A percentile compares a stretch with the other conserved stretches of the same genome.
Conservation (phyloP, 352 stramenopile genomes). For the Pythium biforme region DNA sequence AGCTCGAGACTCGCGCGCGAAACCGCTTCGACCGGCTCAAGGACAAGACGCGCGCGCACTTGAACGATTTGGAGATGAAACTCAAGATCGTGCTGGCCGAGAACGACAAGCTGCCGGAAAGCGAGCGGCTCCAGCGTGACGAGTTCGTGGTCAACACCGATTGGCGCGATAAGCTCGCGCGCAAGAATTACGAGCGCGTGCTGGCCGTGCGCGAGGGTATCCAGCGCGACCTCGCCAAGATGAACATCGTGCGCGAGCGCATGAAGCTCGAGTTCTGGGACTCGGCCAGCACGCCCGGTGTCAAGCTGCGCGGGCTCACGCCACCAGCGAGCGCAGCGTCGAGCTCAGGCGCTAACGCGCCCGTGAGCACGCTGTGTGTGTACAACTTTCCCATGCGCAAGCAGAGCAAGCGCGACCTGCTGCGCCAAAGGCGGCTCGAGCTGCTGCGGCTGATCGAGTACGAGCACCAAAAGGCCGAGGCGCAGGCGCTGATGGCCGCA, state of each 20-base stretch:
- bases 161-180: constrained; percentile 57
- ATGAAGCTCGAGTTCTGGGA: constrained; percentile 94
- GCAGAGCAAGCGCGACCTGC: constrained; percentile 44
- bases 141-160: constrained; percentile 91
- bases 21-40: constrained; percentile 68
- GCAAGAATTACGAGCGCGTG: constrained; percentile 50
- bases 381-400: constrained; percentile 83
- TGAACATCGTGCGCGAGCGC: constrained; percentile 74
- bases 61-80: constrained; percentile 65
- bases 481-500: background rate
- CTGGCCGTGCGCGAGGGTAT: constrained; percentile 69
- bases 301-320: constrained; percentile 57
- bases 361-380: constrained; percentile 38
- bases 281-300: constrained; percentile 61
- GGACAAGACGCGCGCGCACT: constrained; percentile 53
- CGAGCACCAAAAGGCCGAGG: constrained; percentile 58
- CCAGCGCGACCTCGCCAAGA: constrained; percentile 63
- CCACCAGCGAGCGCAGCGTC: constrained; percentile 9
- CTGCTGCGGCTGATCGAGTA: constrained; percentile 68
- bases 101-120: constrained; percentile 66
- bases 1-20: constrained; percentile 38
- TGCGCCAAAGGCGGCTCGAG: constrained; percentile 50
- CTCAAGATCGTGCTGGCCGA: constrained; percentile 68
- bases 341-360: background rate
- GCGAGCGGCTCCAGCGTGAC: constrained; percentile 69